Evolutionary conservation across 805 yeast genomes (phyloP).

Genomic region (Yarrowia sp.): DNA sequence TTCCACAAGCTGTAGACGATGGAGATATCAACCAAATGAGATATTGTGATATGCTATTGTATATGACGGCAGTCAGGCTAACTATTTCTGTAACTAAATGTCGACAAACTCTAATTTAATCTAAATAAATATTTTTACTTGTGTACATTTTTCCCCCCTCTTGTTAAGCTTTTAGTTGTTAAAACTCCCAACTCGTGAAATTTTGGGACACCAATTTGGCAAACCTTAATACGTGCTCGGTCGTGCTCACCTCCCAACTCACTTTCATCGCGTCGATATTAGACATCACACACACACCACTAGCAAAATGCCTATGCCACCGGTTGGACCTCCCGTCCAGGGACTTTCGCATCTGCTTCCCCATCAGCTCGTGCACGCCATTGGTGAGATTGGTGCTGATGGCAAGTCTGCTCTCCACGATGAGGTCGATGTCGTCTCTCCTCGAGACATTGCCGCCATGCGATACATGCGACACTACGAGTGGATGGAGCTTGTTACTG

Average conservation of each 20-base stretch:
- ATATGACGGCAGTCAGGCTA: no score
- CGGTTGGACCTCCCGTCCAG: constrained; percentile 28
- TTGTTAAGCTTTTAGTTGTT: background rate
- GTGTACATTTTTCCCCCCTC: background rate
- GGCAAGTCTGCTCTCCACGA: constrained; percentile 36
- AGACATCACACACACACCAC: constrained; percentile 12
- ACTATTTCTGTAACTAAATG: no score
- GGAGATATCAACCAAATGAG: background rate
- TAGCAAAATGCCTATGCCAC: constrained; percentile 11
- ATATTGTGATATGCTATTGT: background rate
- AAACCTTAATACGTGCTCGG: background rate
- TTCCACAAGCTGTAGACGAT: background rate
- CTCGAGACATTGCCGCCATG: constrained; percentile 45
- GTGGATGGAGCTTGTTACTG: constrained; percentile 45
- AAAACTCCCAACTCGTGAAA: no score
- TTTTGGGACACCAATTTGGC: background rate
- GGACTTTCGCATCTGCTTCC: constrained; percentile 33
- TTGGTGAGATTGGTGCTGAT: constrained; percentile 35
- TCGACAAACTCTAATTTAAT: no score
- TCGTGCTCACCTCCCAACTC: background rate
- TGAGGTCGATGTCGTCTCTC: constrained; percentile 43
- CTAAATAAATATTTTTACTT: no score
- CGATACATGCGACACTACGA: constrained; percentile 46
- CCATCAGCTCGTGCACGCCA: constrained; percentile 24
- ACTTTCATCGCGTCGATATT: constrained; percentile 17